A percentile compares a stretch with the other conserved stretches of the same genome.
Conservation (phyloP, 176 grass and related monocot species). For the Tillandsia leiboldiana region DNA sequence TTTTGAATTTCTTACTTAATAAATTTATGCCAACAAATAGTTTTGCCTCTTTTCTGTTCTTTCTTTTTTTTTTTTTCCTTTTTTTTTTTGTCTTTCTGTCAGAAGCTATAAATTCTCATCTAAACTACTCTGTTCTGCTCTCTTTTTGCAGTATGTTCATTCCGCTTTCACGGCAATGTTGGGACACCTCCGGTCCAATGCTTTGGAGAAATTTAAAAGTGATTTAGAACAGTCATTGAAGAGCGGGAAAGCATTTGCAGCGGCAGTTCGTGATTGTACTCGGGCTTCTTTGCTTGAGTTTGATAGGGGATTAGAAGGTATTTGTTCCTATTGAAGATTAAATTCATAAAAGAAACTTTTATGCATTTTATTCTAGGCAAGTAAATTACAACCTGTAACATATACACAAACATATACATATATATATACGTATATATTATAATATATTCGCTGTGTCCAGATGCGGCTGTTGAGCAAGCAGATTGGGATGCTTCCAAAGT, state of each 20-base stretch:
- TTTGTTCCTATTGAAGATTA: neutral
- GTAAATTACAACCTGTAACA: neutral
- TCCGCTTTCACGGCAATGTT: constrained; percentile 46
- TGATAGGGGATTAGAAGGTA: constrained; percentile 54
- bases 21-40: too few species aligned
- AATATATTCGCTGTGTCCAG: constrained; percentile 24
- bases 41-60: too few species aligned
- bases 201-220: constrained; percentile 65
- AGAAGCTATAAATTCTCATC: neutral
- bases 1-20: too few species aligned
- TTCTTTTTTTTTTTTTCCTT: neutral
- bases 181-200: constrained; percentile 40
- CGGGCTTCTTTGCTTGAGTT: constrained; percentile 42
- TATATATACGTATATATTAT: neutral
- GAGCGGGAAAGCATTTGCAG: constrained; percentile 39
- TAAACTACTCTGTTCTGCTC: too few species aligned
- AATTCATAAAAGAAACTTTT: neutral
- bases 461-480: constrained; percentile 37
- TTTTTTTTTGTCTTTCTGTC: neutral
- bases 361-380: neutral
- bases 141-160: constrained; percentile 38
- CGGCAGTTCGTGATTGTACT: constrained; percentile 41
- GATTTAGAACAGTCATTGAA: constrained; percentile 54
- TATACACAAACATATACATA: neutral
- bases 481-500: constrained; percentile 54